Base-by-base conservation (phyloP, 352 stramenopile species). In the Phytophthora sp. region DNA sequence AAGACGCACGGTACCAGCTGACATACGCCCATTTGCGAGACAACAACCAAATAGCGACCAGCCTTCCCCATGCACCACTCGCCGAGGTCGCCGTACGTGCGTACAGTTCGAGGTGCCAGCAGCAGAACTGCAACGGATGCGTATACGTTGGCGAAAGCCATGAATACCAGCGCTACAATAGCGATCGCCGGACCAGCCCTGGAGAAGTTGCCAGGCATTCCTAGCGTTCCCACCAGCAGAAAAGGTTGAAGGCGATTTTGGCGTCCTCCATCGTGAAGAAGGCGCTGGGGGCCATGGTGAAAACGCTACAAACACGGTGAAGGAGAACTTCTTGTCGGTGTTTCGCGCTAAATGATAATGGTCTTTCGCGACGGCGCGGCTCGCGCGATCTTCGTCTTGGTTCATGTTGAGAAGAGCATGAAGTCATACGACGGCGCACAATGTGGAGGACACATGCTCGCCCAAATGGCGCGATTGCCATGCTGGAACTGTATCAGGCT, bases 171-270 rank as follows among this genome's bases (percentile, higher is more conserved):
- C 4, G 75, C 75, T 23, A 71, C 23, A 30, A 55, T 59, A 12
- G 72, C 72, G 37, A 78, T 38, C 31, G 18, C 23, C 2, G 69
- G 73, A 0, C 75, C 74, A 1, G 72, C 74, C 13, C 74, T 59
- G 23, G 74, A 58, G 37, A 79, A 84, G 51, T 83, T 84, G 12
- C 54, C 66, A 2, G 77, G 72, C 66, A 86, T 82, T 21, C 77
- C 74, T 27, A 86, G 69, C 10, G 77, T 79, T 8, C 76, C 76
- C 38, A 86, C 69, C 70, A 76, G 55, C 73, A 84, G 35, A 82
- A 75, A 60, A 75, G 59, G 30, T 56, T 62, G 56, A 72, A 76
- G 48, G 70, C 52, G 38, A 62, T 57, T 59, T 83, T 87, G 43
- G 65, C 55, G 39, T 84, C 77, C 56, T 87, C 77, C 27, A 64